phyloP scores from a whole-genome alignment of 257 asterid genomes.

The Solanum habrochaites region DNA sequence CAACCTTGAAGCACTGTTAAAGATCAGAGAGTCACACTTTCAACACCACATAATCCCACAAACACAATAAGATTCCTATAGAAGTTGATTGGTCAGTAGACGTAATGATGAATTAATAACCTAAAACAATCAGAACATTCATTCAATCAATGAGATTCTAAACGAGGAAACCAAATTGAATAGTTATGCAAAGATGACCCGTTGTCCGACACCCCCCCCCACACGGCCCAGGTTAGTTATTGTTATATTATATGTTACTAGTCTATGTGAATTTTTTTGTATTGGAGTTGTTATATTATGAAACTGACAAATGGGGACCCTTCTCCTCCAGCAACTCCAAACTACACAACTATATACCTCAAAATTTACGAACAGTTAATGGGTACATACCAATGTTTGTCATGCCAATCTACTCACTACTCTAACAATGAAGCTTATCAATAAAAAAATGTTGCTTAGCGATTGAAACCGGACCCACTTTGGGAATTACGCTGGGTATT shows the following conservation, averaged over 20 bases:
- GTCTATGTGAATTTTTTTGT: background rate
- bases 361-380: background rate
- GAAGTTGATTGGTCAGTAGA: background rate
- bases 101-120: background rate
- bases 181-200: background rate
- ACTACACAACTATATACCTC: background rate
- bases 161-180: no score
- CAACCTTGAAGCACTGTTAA: background rate
- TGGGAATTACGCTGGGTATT: background rate
- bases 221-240: no score
- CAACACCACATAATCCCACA: background rate
- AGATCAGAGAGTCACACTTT: background rate
- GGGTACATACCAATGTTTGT: background rate
- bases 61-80: background rate
- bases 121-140: background rate
- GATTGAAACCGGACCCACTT: background rate
- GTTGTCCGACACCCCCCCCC: no score
- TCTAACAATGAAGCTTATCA: background rate
- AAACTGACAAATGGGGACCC: background rate
- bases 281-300: background rate
- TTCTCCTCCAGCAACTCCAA: background rate
- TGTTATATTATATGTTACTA: background rate
- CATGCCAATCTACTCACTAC: background rate
- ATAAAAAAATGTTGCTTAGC: background rate
- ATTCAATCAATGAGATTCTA: background rate